Conservation (phyloP, 352 stramenopile genomes). For the Pythium scleroteichum region DNA sequence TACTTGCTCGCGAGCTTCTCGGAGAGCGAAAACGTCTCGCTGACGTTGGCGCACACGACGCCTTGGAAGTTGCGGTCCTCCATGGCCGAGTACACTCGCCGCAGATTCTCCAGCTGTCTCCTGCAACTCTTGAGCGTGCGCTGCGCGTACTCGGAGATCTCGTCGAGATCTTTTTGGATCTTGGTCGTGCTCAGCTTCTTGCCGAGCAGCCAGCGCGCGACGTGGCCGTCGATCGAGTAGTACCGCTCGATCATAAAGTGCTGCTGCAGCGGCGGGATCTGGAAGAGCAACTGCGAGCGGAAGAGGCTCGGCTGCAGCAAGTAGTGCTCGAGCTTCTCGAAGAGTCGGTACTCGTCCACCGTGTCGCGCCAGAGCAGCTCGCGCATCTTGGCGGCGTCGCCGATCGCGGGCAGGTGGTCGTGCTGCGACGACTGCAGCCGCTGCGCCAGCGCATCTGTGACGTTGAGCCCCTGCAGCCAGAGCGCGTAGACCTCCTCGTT, state of each 20-base stretch:
- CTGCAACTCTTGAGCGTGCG: conserved; percentile 75
- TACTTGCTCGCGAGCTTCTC: conserved; percentile 78
- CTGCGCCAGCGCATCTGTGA: conserved; percentile 48
- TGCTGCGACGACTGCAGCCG: conserved; percentile 48
- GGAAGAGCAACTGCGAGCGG: conserved; percentile 77
- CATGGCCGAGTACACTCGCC: conserved; percentile 67
- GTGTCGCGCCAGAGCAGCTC: conserved; percentile 80
- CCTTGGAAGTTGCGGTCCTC: conserved; percentile 84
- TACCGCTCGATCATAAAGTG: conserved; percentile 84
- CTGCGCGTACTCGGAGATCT: conserved; percentile 71
- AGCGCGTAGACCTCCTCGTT: conserved; percentile 79
- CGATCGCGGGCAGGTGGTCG: conserved; percentile 48
- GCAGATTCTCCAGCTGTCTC: conserved; percentile 77
- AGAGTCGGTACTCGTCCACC: conserved; percentile 83
- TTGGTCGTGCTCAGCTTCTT: conserved; percentile 76
- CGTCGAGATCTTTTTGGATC: conserved; percentile 84
- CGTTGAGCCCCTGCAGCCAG: conserved; percentile 77
- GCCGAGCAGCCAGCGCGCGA: conserved; percentile 74
- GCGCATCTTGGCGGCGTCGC: conserved; percentile 52
- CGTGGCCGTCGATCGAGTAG: conserved; percentile 68
- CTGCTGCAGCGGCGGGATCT: conserved; percentile 76
- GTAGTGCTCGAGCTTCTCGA: conserved; percentile 84
- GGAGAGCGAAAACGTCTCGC: conserved; percentile 66
- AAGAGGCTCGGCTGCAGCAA: conserved; percentile 80
- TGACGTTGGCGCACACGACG: conserved; percentile 41